These are phyloP conservation scores for Populus alba DNA, from an alignment of 345 rosid species.

Conservation along the genomic window DNA sequence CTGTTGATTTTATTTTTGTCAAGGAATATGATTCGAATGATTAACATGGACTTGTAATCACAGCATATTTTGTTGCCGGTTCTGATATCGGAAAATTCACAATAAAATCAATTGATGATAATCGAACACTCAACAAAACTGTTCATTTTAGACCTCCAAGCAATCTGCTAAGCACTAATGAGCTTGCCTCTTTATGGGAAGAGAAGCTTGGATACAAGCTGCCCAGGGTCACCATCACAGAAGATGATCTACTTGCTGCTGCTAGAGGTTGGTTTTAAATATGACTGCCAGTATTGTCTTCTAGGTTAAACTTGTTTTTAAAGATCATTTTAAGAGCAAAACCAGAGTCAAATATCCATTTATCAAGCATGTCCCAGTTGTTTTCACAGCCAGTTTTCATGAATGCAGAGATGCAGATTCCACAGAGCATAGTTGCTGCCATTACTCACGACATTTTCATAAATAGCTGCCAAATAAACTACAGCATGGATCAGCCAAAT, in stretches of 20 bases:
- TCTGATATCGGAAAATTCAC: conserved; percentile 36
- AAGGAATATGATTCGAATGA: not conserved
- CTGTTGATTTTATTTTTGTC: no score
- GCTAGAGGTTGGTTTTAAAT: conserved; percentile 23
- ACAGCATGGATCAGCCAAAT: conserved; percentile 13
- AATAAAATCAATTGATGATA: conserved; percentile 19
- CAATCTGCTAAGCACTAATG: conserved; percentile 30
- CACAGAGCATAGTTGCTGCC: conserved; percentile 32
- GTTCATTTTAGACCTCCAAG: conserved; percentile 34
- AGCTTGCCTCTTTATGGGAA: conserved; percentile 40
- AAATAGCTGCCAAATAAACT: conserved; percentile 34
- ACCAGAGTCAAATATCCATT: not conserved
- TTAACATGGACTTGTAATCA: not conserved
- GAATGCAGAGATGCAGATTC: conserved; percentile 33
- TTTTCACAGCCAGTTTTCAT: not conserved
- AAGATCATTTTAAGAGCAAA: not conserved
- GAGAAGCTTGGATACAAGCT: conserved; percentile 26
- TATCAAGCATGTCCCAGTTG: not conserved
- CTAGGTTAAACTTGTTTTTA: no score
- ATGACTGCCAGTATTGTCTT: no score
- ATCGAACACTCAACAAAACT: conserved; percentile 31
- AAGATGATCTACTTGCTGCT: conserved; percentile 28
- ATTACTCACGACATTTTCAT: conserved; percentile 39
- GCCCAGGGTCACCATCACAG: conserved; percentile 30
- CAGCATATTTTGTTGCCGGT: conserved; percentile 41